Base-by-base conservation (phyloP, 2,329 filamentous ascomycete genomes). In the Calcarisporium arbuscula region DNA sequence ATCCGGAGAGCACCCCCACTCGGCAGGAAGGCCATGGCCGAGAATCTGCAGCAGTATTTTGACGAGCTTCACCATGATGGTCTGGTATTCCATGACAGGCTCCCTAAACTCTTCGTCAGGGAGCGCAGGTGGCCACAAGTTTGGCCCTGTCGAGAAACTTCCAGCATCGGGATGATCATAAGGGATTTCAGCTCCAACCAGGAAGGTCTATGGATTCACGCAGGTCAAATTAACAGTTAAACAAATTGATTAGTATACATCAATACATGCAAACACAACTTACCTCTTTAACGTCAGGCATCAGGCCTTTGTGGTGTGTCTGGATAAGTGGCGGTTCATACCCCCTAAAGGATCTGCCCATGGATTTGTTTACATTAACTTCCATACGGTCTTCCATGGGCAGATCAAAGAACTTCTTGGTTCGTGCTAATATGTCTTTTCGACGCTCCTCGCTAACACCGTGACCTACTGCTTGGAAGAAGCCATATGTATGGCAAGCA, bases 401-500 rank as follows among this genome's bases (percentile, higher is more conserved):
- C 10, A 54, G 42, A 0, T 48, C 45, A 15, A 53, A 54, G 35
- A 54, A 53, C 6, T 29, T 36, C 32, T 39, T 50, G 22, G 44
- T 44, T 34, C 41, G 43, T 23, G 50, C 39, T 11, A 54, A 39
- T 12, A 46, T 43, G 16, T 42, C 25, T 2, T 42, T 32, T 17
- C 45, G 45, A 22, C 45, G 32, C 20, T 49, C 44, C 2, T 37
- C 14, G 14, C 47, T 36, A 14, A 57, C 41, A 4, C 54, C 54
- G 27, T 56, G 53, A 4, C 51, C 53, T 25, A 50, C 41, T 2
- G 52, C 47, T 23, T 53, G 48, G 36, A 57, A 56, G 43, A 57
- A 57, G 12, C 53, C 54, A 19, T 54, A 55, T 2, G 36, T 51
- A 1, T 42, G 45, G 34, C 44, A 51, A 5, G 52, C 52, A 23